phyloP scores from a whole-genome alignment of 768 basidiomycete genomes.

The Clavulina sp. region DNA sequence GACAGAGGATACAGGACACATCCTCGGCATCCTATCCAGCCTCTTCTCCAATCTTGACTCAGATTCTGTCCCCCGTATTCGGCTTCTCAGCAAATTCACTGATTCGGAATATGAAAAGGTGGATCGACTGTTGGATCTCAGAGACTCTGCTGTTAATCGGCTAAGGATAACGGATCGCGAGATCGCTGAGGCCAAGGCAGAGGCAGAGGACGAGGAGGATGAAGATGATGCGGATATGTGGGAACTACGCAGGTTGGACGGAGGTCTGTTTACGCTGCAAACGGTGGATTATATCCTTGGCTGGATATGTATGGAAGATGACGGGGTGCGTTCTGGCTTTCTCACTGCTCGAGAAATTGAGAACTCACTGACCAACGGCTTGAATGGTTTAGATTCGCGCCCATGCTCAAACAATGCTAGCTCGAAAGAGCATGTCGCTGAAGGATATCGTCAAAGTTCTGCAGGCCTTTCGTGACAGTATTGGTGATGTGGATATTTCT shows the following conservation, averaged over 20 bases:
- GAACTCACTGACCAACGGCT: background rate
- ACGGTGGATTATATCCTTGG: constrained; percentile 86
- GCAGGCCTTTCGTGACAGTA: constrained; percentile 51
- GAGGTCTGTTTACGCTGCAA: constrained; percentile 76
- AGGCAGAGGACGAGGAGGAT: constrained; percentile 38
- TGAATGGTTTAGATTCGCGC: constrained; percentile 41
- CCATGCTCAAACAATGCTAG: constrained; percentile 61
- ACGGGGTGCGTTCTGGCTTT: constrained; percentile 47
- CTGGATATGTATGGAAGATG: constrained; percentile 96
- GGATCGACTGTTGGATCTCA: constrained; percentile 78
- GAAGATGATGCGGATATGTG: constrained; percentile 55
- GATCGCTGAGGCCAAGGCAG: constrained; percentile 53
- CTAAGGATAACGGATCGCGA: constrained; percentile 45
- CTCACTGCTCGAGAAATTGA: background rate
- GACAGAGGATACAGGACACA: constrained; percentile 73
- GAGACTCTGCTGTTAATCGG: constrained; percentile 48
- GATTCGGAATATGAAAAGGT: constrained; percentile 86
- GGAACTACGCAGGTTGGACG: constrained; percentile 77
- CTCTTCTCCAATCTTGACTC: constrained; percentile 75
- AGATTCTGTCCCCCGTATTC: constrained; percentile 60
- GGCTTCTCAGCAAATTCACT: constrained; percentile 84
- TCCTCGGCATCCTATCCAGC: constrained; percentile 75
- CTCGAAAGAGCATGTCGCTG: constrained; percentile 51
- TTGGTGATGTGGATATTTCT: constrained; percentile 32
- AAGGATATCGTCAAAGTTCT: constrained; percentile 56